Evolutionary conservation across 441 rosid genomes (phyloP).

Genomic region (Arabidopsis hybrid): DNA sequence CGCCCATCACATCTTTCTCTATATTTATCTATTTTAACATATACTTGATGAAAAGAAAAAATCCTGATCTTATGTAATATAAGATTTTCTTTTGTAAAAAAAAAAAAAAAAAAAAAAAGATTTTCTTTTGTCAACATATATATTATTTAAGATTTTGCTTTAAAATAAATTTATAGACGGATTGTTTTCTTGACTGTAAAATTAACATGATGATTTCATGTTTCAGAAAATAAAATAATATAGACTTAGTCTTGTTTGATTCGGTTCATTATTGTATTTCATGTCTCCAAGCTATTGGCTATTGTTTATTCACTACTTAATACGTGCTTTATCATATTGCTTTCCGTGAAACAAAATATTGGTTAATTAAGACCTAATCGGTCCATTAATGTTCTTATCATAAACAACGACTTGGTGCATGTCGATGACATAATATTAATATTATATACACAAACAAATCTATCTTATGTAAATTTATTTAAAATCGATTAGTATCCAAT

Average conservation of each 20-base stretch:
- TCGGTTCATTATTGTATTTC: background rate
- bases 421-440: background rate
- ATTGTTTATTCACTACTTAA: slow-evolving; percentile 7
- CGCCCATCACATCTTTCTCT: slow-evolving; percentile 24
- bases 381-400: slow-evolving; percentile 29
- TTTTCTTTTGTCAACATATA: too few species aligned
- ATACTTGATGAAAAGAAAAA: background rate
- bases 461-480: background rate
- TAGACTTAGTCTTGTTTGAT: background rate
- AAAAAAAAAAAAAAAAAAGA: too few species aligned
- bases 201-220: slow-evolving; percentile 18
- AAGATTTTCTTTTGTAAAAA: too few species aligned
- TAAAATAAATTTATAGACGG: background rate
- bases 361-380: slow-evolving; percentile 28
- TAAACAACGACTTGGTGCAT: slow-evolving; percentile 33
- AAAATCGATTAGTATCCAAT: slow-evolving; percentile 6
- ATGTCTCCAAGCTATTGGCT: slow-evolving; percentile 9
- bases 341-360: slow-evolving; percentile 18
- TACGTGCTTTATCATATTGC: slow-evolving; percentile 26
- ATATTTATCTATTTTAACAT: background rate
- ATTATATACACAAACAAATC: background rate
- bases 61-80: background rate
- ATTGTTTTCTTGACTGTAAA: background rate
- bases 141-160: too few species aligned
- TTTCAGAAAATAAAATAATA: background rate